Conservation (phyloP, 352 stramenopile species). For the Phytophthora pinifolia region DNA sequence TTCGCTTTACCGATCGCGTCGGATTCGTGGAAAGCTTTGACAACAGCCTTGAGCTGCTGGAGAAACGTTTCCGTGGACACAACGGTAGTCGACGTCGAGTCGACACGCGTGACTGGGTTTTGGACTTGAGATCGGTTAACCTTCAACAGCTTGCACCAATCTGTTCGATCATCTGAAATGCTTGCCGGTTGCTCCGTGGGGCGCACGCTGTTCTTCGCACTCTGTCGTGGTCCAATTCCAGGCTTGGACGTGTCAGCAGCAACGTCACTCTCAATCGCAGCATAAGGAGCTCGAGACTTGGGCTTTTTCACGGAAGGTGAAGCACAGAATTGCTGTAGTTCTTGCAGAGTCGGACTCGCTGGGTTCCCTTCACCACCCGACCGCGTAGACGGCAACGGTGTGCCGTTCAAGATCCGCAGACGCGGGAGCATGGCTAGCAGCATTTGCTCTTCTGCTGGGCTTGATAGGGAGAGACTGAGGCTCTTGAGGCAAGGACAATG, state of each 20-base stretch:
- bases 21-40: conserved; percentile 48
- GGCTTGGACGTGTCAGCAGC: not conserved
- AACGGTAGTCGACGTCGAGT: conserved; percentile 1
- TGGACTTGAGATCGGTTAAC: conserved; percentile 18
- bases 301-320: conserved; percentile 13
- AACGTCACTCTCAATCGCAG: not conserved
- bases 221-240: conserved; percentile 4
- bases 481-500: conserved; percentile 56
- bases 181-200: conserved; percentile 46
- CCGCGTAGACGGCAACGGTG: conserved; percentile 24
- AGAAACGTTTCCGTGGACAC: conserved; percentile 48
- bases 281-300: not conserved
- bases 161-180: conserved; percentile 63
- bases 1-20: conserved; percentile 16
- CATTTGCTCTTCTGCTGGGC: conserved; percentile 56
- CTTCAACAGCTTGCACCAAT: conserved; percentile 71
- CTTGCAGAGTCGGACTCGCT: conserved; percentile 28
- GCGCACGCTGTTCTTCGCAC: conserved; percentile 39
- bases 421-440: conserved; percentile 55
- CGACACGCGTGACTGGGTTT: conserved; percentile 3
- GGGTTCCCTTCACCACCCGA: conserved; percentile 12
- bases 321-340: conserved; percentile 28
- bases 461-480: conserved; percentile 54
- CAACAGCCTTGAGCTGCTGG: conserved; percentile 49
- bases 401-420: conserved; percentile 65